Conservation (phyloP, 768 basidiomycete species). For the Leccinum longicurvipes region DNA sequence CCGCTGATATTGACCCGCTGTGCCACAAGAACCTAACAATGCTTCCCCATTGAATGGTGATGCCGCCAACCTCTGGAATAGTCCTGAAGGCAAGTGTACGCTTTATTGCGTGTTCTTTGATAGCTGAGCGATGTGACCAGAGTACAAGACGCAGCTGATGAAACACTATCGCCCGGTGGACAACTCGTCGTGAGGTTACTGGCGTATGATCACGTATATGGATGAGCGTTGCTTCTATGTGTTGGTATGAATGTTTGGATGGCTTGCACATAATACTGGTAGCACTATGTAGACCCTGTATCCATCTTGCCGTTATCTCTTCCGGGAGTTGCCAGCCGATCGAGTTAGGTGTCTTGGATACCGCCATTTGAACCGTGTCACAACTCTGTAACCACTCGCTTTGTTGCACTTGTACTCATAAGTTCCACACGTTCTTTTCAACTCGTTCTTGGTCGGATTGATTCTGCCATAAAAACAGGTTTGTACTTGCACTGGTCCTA, state of each 20-base stretch:
- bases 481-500: neutral
- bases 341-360: neutral
- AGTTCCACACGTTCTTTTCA: neutral
- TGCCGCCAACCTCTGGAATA: conserved; percentile 78
- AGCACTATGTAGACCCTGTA: neutral
- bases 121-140: conserved; percentile 33
- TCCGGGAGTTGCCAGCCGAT: neutral
- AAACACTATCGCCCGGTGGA: conserved; percentile 65
- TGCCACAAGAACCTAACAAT: conserved; percentile 78
- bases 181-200: conserved; percentile 28
- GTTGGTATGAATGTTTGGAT: neutral
- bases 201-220: neutral
- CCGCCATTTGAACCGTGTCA: neutral
- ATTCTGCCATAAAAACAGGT: conserved; percentile 5
- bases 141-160: conserved; percentile 70
- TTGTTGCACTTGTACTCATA: neutral
- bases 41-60: conserved; percentile 87
- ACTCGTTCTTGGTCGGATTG: conserved; percentile 1
- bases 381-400: neutral
- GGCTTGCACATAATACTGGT: neutral
- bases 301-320: neutral
- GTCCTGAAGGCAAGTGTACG: conserved; percentile 51
- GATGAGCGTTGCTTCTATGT: conserved; percentile 1
- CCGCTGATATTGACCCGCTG: neutral
- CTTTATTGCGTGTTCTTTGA: neutral